Evolutionary conservation across 768 basidiomycete genomes (phyloP).

Genomic region (Termitomyces heimii): DNA sequence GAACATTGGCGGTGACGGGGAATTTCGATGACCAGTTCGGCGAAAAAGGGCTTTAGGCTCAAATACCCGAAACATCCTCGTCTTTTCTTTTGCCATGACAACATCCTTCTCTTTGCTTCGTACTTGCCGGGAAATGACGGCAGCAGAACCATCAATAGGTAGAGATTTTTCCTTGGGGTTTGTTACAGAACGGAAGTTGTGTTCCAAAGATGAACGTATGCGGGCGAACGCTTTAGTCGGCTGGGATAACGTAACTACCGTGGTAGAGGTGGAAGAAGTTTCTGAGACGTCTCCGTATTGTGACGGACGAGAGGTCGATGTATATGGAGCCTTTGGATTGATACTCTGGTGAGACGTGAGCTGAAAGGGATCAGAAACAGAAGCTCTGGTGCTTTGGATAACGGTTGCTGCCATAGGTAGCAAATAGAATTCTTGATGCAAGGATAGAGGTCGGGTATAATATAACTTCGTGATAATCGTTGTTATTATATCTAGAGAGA

Average conservation of each 20-base stretch:
- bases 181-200: conserved; percentile 59
- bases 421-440: conserved; percentile 1
- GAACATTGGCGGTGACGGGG: conserved; percentile 32
- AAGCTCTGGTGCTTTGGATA: conserved; percentile 29
- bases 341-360: conserved; percentile 38
- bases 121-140: conserved; percentile 34
- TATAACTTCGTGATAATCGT: background rate
- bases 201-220: conserved; percentile 61
- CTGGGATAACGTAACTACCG: conserved; percentile 25
- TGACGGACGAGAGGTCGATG: conserved; percentile 39
- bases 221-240: conserved; percentile 55
- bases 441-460: conserved; percentile 2
- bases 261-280: conserved; percentile 13
- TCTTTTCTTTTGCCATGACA: conserved; percentile 32
- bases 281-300: conserved; percentile 28
- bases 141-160: conserved; percentile 36
- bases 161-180: conserved; percentile 43
- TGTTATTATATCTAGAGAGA: conserved; percentile 5
- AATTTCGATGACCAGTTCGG: conserved; percentile 31
- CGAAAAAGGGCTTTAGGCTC: conserved; percentile 51
- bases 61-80: too few relatives aligned
- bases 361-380: conserved; percentile 37
- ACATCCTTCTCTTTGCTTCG: conserved; percentile 38
- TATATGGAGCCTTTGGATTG: conserved; percentile 25
- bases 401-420: conserved; percentile 41